Evolutionary conservation across 108 stramenopile genomes (phyloP).

Genomic region (Nannochloropsis oceanica): DNA sequence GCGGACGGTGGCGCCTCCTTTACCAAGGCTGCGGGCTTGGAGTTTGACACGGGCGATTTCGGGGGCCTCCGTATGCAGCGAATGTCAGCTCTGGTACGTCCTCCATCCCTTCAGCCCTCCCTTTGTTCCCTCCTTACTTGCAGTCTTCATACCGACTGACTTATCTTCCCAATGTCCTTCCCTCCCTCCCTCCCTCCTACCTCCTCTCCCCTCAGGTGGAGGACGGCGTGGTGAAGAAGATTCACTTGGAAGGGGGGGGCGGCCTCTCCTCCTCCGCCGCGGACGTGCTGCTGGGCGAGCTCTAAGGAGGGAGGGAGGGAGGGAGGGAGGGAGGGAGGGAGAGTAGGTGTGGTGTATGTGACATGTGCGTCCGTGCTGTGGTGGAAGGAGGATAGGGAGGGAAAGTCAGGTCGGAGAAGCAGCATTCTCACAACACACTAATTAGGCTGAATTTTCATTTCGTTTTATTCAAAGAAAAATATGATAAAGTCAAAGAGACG

Average conservation of each 20-base stretch:
- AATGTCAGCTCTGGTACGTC: slow-evolving; percentile 23
- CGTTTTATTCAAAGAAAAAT: too few relatives aligned
- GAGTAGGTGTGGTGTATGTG: not conserved
- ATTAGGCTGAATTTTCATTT: too few relatives aligned
- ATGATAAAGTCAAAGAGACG: too few relatives aligned
- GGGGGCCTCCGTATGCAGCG: slow-evolving; percentile 22
- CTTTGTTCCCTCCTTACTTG: not conserved
- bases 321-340: not conserved
- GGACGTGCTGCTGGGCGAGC: slow-evolving; percentile 4
- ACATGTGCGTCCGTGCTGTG: too few relatives aligned
- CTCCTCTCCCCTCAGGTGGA: not conserved
- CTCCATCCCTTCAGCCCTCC: not conserved
- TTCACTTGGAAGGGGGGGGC: slow-evolving; percentile 20
- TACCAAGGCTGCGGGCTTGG: slow-evolving; percentile 8
- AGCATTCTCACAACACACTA: too few relatives aligned
- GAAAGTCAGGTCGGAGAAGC: too few relatives aligned
- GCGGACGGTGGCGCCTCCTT: slow-evolving; percentile 23
- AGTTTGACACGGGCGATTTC: slow-evolving; percentile 27
- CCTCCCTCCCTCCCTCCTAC: not conserved
- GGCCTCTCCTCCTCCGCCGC: slow-evolving; percentile 6
- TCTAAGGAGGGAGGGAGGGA: not conserved
- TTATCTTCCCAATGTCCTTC: too few relatives aligned
- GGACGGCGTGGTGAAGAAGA: slow-evolving; percentile 21
- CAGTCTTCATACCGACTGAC: not conserved
- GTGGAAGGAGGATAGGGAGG: too few relatives aligned